A percentile compares a stretch with the other conserved stretches of the same genome.
Conservation (phyloP, 352 stramenopile genomes). For the Globisporangium emineosum region DNA sequence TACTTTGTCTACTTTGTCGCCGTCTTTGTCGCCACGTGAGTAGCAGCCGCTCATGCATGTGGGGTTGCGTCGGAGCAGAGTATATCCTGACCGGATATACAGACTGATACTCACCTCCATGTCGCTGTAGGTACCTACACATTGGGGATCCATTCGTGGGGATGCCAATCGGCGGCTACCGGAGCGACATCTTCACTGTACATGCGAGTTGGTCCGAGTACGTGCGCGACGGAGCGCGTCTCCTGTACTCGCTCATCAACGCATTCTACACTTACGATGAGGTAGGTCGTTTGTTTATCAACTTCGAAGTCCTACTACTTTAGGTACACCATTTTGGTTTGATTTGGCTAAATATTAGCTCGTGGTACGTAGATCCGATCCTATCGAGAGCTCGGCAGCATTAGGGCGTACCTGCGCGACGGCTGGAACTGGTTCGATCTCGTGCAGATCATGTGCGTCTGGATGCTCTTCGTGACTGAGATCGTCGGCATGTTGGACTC, state of each 20-base stretch:
- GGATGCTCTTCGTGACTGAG: slow-evolving; percentile 58
- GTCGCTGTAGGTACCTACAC: slow-evolving; percentile 54
- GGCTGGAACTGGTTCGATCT: slow-evolving; percentile 81
- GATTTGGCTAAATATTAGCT: neutral
- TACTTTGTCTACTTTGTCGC: slow-evolving; percentile 77
- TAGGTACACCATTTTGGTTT: neutral
- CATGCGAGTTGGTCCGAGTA: slow-evolving; percentile 46
- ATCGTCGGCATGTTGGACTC: slow-evolving; percentile 35
- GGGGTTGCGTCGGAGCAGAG: too few species aligned
- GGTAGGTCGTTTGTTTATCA: slow-evolving; percentile 24
- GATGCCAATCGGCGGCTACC: slow-evolving; percentile 73
- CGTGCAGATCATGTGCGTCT: slow-evolving; percentile 68
- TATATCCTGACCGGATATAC: too few species aligned
- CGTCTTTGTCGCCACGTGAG: slow-evolving; percentile 71
- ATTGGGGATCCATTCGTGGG: slow-evolving; percentile 65
- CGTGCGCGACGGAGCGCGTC: slow-evolving; percentile 43
- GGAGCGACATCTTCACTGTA: slow-evolving; percentile 46
- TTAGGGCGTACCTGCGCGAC: slow-evolving; percentile 61
- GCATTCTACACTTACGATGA: slow-evolving; percentile 64
- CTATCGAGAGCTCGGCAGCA: slow-evolving; percentile 47
- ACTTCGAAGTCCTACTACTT: too few species aligned
- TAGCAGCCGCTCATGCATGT: neutral
- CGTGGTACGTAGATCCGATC: slow-evolving; percentile 25
- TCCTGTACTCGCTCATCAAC: slow-evolving; percentile 69
- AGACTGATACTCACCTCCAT: neutral